Percentiles rank a stretch among this genome's conserved stretches.
Evolutionary conservation across 1,139 yeast species (phyloP).

Genomic region (Yamadazyma pseudoaaseri): DNA sequence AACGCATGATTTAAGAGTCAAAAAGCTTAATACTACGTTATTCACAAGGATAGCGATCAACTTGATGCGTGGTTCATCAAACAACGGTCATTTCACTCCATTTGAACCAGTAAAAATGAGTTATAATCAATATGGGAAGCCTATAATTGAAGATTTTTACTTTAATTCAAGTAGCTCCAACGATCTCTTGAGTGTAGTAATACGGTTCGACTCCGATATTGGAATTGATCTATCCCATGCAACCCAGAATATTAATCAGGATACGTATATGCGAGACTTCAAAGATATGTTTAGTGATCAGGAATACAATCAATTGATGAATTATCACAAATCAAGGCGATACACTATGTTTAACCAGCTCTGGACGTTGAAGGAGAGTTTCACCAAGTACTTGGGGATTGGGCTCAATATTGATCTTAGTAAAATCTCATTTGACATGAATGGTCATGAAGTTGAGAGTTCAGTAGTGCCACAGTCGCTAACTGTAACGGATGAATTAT

Average conservation of each 20-base stretch:
- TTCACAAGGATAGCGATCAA: constrained; percentile 3
- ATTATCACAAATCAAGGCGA: constrained; percentile 30
- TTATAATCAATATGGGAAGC: constrained; percentile 39
- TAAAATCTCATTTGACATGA: constrained; percentile 15
- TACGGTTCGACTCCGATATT: constrained; percentile 32
- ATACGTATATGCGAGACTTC: constrained; percentile 40
- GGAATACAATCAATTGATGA: constrained; percentile 1
- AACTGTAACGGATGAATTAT: not conserved
- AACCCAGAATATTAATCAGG: constrained; percentile 39
- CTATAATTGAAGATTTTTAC: constrained; percentile 22
- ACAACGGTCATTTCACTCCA: constrained; percentile 1
- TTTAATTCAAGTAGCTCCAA: constrained; percentile 61
- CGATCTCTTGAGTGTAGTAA: constrained; percentile 44
- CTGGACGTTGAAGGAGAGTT: constrained; percentile 78
- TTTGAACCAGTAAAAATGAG: constrained; percentile 11
- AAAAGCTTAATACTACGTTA: constrained; percentile 3
- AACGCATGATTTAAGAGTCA: not conserved
- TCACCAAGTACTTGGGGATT: constrained; percentile 58
- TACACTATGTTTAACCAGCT: constrained; percentile 47
- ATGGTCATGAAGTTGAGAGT: constrained; percentile 1
- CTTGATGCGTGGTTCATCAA: not conserved
- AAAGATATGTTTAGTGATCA: constrained; percentile 40
- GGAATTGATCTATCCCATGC: constrained; percentile 68
- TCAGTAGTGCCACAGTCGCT: not conserved
- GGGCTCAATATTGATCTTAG: constrained; percentile 59